Percentiles rank a stretch among this genome's conserved stretches.
phyloP scores from a whole-genome alignment of 176 grass and related monocot species.

The Chrysopogon serrulatus region DNA sequence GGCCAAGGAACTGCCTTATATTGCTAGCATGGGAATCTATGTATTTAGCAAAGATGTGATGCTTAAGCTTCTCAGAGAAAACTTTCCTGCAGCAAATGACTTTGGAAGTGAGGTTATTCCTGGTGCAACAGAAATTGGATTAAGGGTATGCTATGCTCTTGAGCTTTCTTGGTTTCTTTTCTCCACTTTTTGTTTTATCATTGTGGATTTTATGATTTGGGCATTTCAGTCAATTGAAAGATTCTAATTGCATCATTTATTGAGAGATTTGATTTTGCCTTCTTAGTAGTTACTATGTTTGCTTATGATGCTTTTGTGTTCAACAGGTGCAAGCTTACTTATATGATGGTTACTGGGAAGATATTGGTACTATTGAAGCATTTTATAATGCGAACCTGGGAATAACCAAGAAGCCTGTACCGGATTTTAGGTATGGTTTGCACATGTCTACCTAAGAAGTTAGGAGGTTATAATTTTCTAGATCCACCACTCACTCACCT shows the following conservation, averaged over 20 bases:
- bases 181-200: not conserved
- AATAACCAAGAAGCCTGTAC: slow-evolving; percentile 89
- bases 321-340: slow-evolving; percentile 91
- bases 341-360: slow-evolving; percentile 99
- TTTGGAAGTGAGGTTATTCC: slow-evolving; percentile 99
- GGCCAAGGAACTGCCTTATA: slow-evolving; percentile 86
- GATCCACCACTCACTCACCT: slow-evolving; percentile 5
- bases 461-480: not conserved
- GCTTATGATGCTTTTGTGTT: slow-evolving; percentile 24
- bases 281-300: not conserved
- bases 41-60: slow-evolving; percentile 95
- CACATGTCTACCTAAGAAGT: not conserved
- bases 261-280: not conserved
- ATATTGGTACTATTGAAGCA: slow-evolving; percentile 93
- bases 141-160: slow-evolving; percentile 66
- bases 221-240: not conserved
- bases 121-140: slow-evolving; percentile 80
- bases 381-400: slow-evolving; percentile 93
- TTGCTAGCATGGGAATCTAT: slow-evolving; percentile 99
- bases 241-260: not conserved
- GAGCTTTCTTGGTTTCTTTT: not conserved
- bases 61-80: slow-evolving; percentile 74
- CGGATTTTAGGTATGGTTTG: slow-evolving; percentile 80
- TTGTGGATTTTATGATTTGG: not conserved
- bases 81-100: slow-evolving; percentile 87